These are phyloP conservation scores for Torulaspora quercuum DNA, from an alignment of 805 yeast genomes.

Conservation along the genomic window DNA sequence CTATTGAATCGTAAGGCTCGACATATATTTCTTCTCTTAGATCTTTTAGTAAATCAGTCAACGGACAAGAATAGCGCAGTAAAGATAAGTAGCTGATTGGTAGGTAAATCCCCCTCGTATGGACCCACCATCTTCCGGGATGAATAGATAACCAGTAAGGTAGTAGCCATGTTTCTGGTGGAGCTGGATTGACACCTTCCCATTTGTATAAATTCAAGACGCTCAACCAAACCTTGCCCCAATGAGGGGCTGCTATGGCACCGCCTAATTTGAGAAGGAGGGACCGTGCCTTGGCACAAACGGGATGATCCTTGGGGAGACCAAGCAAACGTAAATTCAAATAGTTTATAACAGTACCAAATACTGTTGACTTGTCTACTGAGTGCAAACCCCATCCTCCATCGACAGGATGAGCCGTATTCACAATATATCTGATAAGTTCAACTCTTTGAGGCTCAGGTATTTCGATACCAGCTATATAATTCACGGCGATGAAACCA, in stretches of 20 bases:
- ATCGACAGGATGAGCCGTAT: conserved; percentile 92
- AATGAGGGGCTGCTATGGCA: conserved; percentile 86
- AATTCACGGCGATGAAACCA: conserved; percentile 75
- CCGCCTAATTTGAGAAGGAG: conserved; percentile 78
- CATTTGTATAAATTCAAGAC: conserved; percentile 77
- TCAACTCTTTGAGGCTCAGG: conserved; percentile 65
- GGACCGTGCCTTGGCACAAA: conserved; percentile 67
- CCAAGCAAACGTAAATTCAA: conserved; percentile 80
- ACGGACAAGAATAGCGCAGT: conserved; percentile 49
- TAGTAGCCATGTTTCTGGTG: conserved; percentile 87
- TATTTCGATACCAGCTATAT: conserved; percentile 64
- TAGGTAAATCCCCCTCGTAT: conserved; percentile 85
- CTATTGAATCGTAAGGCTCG: conserved; percentile 58
- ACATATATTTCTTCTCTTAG: conserved; percentile 79
- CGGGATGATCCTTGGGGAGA: conserved; percentile 66
- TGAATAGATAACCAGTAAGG: conserved; percentile 82
- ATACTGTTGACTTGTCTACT: conserved; percentile 88
- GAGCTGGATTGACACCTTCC: conserved; percentile 98
- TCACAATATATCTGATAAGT: conserved; percentile 80
- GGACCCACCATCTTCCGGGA: conserved; percentile 99
- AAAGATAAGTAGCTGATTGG: conserved; percentile 81
- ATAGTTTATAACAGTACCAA: conserved; percentile 89
- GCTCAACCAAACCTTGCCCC: conserved; percentile 96
- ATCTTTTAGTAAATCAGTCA: conserved; percentile 60
- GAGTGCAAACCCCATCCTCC: conserved; percentile 99